Percentiles rank a stretch among this genome's conserved stretches.
Conservation (phyloP, 768 basidiomycete genomes). For the Boletus rubroflammeus region DNA sequence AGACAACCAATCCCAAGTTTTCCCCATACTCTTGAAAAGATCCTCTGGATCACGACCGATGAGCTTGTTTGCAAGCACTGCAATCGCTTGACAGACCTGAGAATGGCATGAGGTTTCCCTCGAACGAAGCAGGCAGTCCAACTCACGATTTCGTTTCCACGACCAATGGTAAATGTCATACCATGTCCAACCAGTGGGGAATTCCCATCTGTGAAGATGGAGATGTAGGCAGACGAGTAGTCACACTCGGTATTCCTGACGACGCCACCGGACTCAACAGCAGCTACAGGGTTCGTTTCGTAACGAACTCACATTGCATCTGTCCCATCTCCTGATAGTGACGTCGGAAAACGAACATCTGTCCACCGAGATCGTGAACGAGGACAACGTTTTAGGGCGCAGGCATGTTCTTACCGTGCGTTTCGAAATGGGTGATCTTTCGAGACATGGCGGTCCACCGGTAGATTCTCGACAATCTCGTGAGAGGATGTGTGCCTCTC, state of each 20-base stretch:
- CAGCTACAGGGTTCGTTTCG: not conserved
- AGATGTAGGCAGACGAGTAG: conserved; percentile 91
- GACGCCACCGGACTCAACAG: not conserved
- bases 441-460: conserved; percentile 18
- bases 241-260: conserved; percentile 91
- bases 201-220: conserved; percentile 64
- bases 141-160: conserved; percentile 88
- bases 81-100: conserved; percentile 79
- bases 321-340: conserved; percentile 85
- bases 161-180: conserved; percentile 93
- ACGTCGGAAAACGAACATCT: conserved; percentile 94
- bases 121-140: not conserved
- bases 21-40: conserved; percentile 88
- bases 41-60: conserved; percentile 78
- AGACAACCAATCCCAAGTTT: conserved; percentile 83
- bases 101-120: conserved; percentile 1
- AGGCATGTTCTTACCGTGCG: conserved; percentile 44
- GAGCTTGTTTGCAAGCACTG: conserved; percentile 74
- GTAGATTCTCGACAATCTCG: not conserved
- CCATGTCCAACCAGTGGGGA: conserved; percentile 77
- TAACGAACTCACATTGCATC: conserved; percentile 73
- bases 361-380: not conserved
- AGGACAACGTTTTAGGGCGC: not conserved
- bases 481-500: not conserved
- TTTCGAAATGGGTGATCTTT: conserved; percentile 56